Evolutionary conservation across 148 eudicot genomes (phyloP).

Genomic region (Silene uniflora): DNA sequence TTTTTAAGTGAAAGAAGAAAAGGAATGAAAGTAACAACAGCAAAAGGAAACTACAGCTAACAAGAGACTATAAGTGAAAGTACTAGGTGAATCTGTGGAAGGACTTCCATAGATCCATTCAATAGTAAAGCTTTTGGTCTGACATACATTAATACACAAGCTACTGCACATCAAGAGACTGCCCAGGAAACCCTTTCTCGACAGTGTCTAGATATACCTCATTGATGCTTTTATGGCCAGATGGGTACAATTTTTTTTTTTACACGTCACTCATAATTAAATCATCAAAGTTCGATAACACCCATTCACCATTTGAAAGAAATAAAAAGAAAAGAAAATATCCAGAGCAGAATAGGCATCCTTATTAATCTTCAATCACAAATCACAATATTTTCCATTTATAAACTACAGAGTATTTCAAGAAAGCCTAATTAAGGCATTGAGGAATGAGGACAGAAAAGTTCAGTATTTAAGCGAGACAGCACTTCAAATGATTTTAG

Average conservation of each 20-base stretch:
- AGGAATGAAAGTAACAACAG: neutral
- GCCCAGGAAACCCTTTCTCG: neutral
- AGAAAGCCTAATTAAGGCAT: neutral
- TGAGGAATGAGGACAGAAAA: neutral
- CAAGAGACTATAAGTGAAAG: neutral
- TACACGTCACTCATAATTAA: neutral
- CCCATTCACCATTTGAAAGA: neutral
- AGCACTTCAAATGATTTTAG: neutral
- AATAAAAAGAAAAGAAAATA: neutral
- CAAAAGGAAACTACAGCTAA: neutral
- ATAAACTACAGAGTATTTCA: neutral
- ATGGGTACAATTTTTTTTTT: neutral
- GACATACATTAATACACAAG: neutral
- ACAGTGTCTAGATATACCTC: neutral
- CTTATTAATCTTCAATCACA: neutral
- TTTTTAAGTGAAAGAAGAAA: neutral
- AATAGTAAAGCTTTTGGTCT: neutral
- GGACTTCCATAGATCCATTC: neutral
- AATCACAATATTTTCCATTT: neutral
- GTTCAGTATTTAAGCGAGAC: neutral
- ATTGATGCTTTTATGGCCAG: neutral
- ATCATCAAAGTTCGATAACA: neutral
- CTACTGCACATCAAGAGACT: conserved; percentile 6
- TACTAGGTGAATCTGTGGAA: neutral
- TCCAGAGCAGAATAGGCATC: neutral